Percentiles rank a stretch among this genome's conserved stretches.
These are phyloP conservation scores for Chaetomiaceae sp. DNA, from an alignment of 2,329 filamentous ascomycete genomes.

Conservation along the genomic window DNA sequence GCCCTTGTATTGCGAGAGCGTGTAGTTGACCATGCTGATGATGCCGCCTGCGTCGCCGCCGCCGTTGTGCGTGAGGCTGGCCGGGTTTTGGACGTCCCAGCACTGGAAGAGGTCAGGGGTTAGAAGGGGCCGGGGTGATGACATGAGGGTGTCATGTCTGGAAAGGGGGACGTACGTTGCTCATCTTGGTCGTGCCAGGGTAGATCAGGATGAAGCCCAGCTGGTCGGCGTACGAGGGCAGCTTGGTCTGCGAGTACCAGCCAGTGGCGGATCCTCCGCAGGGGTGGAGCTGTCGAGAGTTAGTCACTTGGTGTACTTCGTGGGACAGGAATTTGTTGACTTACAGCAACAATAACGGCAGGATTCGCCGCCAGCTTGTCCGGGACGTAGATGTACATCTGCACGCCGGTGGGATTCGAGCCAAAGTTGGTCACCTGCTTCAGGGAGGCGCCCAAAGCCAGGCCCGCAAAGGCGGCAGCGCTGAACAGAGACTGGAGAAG, in stretches of 20 bases:
- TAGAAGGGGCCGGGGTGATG: no score
- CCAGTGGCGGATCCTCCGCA: constrained; percentile 42
- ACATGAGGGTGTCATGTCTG: no score
- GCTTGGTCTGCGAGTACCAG: constrained; percentile 41
- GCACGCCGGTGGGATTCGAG: constrained; percentile 36
- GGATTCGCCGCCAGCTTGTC: constrained; percentile 36
- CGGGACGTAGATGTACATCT: constrained; percentile 39
- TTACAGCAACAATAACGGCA: constrained; percentile 40
- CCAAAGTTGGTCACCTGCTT: constrained; percentile 27
- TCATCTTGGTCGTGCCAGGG: constrained; percentile 40
- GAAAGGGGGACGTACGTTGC: no score
- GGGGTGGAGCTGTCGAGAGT: constrained; percentile 35
- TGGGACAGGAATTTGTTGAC: background rate
- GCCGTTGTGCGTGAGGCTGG: constrained; percentile 43
- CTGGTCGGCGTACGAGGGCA: constrained; percentile 36
- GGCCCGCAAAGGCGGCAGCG: no score
- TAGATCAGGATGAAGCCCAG: constrained; percentile 42
- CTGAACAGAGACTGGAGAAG: no score
- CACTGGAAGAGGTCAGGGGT: no score
- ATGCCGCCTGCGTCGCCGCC: constrained; percentile 49
- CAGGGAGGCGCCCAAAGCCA: constrained; percentile 25
- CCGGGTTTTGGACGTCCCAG: constrained; percentile 49
- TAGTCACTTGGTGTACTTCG: background rate
- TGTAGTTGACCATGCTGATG: constrained; percentile 49
- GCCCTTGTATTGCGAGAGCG: constrained; percentile 42